These are phyloP conservation scores for Nymphaea thermarum DNA, from an alignment of 164 flowering plant genomes.

Conservation along the genomic window DNA sequence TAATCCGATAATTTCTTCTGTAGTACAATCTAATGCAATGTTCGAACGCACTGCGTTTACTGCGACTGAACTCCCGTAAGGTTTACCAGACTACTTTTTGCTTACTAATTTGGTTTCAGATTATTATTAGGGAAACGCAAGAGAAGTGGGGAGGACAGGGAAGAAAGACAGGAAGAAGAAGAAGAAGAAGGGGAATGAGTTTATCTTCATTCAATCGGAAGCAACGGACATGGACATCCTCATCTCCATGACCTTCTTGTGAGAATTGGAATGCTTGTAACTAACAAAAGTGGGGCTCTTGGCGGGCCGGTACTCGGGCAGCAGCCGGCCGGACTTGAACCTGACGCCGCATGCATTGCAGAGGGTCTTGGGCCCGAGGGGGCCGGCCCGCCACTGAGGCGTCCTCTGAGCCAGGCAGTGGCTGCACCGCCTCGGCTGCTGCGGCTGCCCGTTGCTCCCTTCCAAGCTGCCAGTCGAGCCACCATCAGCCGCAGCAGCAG, in stretches of 20 bases:
- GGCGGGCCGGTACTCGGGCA: conserved; percentile 75
- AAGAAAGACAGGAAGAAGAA: no score
- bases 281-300: conserved; percentile 69
- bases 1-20: no score
- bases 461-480: not conserved
- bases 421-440: conserved; percentile 45
- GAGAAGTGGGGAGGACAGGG: no score
- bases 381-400: conserved; percentile 78
- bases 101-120: no score
- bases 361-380: conserved; percentile 57
- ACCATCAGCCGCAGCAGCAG: not conserved
- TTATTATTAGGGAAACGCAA: no score
- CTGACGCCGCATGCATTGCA: conserved; percentile 82
- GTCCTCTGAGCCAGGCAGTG: conserved; percentile 61
- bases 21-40: no score
- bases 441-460: conserved; percentile 1
- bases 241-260: conserved; percentile 64
- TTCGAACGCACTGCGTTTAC: no score
- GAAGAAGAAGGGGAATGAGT: no score
- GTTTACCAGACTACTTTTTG: no score
- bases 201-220: no score
- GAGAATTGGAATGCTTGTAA: conserved; percentile 58
- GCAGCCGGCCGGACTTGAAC: conserved; percentile 54
- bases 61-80: no score
- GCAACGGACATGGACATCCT: conserved; percentile 16